Conservation (phyloP, 805 yeast species). For the Suhomyces sp. region DNA sequence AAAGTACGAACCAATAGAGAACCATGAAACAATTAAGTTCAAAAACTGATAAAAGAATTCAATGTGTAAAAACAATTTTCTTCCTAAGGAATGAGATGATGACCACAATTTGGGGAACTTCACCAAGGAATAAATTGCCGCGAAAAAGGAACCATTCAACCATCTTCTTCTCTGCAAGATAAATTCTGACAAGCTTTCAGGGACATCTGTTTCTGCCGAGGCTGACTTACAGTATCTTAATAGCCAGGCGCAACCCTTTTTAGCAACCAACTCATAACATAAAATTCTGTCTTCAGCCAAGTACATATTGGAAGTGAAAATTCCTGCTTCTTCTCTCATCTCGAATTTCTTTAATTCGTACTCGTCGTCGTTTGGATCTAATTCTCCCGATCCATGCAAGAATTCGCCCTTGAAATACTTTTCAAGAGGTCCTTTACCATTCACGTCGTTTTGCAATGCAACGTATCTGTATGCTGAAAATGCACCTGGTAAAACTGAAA, state of each 20-base stretch:
- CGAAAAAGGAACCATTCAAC: conserved; percentile 70
- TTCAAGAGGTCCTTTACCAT: conserved; percentile 57
- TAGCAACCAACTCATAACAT: conserved; percentile 63
- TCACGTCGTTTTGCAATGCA: conserved; percentile 54
- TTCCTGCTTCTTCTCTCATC: conserved; percentile 45
- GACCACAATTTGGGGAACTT: conserved; percentile 55
- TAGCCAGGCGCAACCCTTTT: conserved; percentile 56
- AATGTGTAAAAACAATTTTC: conserved; percentile 50
- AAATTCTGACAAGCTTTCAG: conserved; percentile 59
- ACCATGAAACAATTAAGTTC: conserved; percentile 58
- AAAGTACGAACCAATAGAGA: conserved; percentile 59
- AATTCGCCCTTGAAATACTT: conserved; percentile 67
- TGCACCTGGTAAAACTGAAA: conserved; percentile 66
- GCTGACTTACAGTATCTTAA: conserved; percentile 61
- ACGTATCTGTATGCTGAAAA: conserved; percentile 61
- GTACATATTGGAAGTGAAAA: conserved; percentile 67
- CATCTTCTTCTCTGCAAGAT: conserved; percentile 65
- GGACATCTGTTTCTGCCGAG: conserved; percentile 67
- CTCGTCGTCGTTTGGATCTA: conserved; percentile 57
- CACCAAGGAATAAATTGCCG: conserved; percentile 53
- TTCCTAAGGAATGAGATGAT: conserved; percentile 50
- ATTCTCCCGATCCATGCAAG: conserved; percentile 53
- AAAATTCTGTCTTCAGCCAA: conserved; percentile 68
- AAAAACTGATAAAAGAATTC: conserved; percentile 56
- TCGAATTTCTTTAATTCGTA: conserved; percentile 34